Percentiles rank a stretch among this genome's conserved stretches.
Conservation (phyloP, 495 filamentous ascomycete species). For the Chlorociboria aeruginascens region DNA sequence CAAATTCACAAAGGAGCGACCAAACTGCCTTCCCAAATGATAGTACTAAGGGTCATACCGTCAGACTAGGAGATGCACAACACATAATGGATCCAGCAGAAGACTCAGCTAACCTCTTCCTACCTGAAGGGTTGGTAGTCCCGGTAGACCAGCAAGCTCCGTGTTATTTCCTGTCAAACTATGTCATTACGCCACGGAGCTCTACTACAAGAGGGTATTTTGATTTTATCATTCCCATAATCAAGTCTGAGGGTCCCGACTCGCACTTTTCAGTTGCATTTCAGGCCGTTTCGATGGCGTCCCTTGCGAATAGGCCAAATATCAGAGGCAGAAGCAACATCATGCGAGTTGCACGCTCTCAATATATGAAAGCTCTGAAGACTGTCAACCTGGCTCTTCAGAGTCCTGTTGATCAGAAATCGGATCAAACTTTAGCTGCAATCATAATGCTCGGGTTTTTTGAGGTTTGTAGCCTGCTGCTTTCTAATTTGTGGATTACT, state of each 20-base stretch:
- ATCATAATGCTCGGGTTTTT: slow-evolving; percentile 53
- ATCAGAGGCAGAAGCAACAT: slow-evolving; percentile 12
- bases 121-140: background rate
- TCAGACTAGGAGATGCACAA: background rate
- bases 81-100: slow-evolving; percentile 7
- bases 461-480: slow-evolving; percentile 34
- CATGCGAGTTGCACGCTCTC: slow-evolving; percentile 23
- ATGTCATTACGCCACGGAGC: slow-evolving; percentile 35
- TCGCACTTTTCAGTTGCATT: slow-evolving; percentile 44
- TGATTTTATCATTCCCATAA: slow-evolving; percentile 43
- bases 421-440: slow-evolving; percentile 47
- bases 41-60: background rate
- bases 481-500: background rate
- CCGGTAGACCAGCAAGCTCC: slow-evolving; percentile 35
- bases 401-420: slow-evolving; percentile 31
- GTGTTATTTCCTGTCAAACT: slow-evolving; percentile 44
- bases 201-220: slow-evolving; percentile 36
- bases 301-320: slow-evolving; percentile 31
- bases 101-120: background rate
- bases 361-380: slow-evolving; percentile 39
- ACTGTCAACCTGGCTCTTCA: slow-evolving; percentile 41
- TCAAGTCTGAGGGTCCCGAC: slow-evolving; percentile 32
- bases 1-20: slow-evolving; percentile 2
- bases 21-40: slow-evolving; percentile 24
- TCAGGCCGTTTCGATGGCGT: slow-evolving; percentile 48